phyloP scores from a whole-genome alignment of 2,329 filamentous ascomycete species.

The Cladosporium oxysporum region DNA sequence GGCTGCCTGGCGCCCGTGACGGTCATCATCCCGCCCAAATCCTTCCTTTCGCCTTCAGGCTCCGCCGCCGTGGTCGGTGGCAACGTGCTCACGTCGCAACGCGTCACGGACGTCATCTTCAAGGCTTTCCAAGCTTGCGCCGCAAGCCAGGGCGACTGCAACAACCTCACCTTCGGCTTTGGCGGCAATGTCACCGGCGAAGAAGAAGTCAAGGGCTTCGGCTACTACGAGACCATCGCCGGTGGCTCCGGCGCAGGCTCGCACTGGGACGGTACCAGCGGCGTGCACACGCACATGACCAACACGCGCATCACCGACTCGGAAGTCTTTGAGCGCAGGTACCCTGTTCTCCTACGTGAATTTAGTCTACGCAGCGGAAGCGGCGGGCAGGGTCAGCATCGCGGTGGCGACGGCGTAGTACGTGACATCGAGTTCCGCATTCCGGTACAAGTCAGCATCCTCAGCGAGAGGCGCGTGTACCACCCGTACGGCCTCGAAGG shows the following conservation, averaged over 20 bases:
- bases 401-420: conserved; percentile 74
- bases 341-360: conserved; percentile 71
- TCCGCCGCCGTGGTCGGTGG: conserved; percentile 80
- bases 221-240: conserved; percentile 84
- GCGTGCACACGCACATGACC: conserved; percentile 84
- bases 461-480: conserved; percentile 75
- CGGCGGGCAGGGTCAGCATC: conserved; percentile 65
- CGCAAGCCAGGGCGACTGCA: conserved; percentile 77
- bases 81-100: conserved; percentile 76
- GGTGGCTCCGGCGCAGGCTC: conserved; percentile 74
- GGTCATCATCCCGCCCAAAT: conserved; percentile 70
- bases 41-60: conserved; percentile 73
- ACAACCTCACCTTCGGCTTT: conserved; percentile 83
- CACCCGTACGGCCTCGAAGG: conserved; percentile 81
- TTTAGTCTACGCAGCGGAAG: conserved; percentile 66
- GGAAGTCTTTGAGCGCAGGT: conserved; percentile 75
- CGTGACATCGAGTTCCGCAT: conserved; percentile 80
- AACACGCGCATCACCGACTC: conserved; percentile 82
- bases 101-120: conserved; percentile 80
- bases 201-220: conserved; percentile 71
- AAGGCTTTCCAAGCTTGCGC: conserved; percentile 78
- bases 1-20: conserved; percentile 77
- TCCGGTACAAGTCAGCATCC: conserved; percentile 74
- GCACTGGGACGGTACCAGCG: conserved; percentile 70
- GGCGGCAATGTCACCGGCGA: conserved; percentile 64